Evolutionary conservation across 2,329 filamentous ascomycete genomes (phyloP).

Genomic region (Exophiala aquamarina): DNA sequence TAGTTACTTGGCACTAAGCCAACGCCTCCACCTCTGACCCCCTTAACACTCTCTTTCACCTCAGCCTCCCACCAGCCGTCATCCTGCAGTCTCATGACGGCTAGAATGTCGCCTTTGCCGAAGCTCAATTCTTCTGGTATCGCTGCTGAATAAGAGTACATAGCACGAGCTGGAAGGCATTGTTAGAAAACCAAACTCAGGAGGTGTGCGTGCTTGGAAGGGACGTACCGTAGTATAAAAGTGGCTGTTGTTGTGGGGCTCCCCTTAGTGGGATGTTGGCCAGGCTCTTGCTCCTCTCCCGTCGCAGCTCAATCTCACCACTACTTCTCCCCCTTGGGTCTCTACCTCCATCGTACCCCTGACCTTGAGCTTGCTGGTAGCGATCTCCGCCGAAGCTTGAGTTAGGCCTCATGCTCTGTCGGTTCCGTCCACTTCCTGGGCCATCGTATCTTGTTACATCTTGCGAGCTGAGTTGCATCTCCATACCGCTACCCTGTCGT

Average conservation of each 20-base stretch:
- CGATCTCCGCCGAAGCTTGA: conserved; percentile 54
- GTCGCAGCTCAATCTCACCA: conserved; percentile 27
- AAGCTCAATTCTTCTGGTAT: conserved; percentile 96
- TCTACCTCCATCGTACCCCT: conserved; percentile 20
- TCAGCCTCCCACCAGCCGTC: conserved; percentile 99
- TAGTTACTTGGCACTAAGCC: conserved; percentile 69
- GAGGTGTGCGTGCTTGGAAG: neutral
- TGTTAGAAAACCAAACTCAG: conserved; percentile 23
- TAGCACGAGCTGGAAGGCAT: conserved; percentile 68
- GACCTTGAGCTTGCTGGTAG: conserved; percentile 27
- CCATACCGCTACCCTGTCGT: conserved; percentile 53
- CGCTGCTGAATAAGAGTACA: conserved; percentile 91
- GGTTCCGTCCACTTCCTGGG: conserved; percentile 36
- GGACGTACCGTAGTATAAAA: conserved; percentile 91
- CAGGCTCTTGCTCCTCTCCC: conserved; percentile 76
- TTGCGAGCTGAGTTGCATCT: conserved; percentile 63
- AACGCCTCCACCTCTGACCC: conserved; percentile 48
- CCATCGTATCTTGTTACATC: conserved; percentile 57
- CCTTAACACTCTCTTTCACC: conserved; percentile 63
- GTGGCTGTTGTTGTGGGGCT: conserved; percentile 13
- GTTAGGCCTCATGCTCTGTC: conserved; percentile 55
- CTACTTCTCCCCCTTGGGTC: conserved; percentile 42
- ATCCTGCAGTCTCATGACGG: conserved; percentile 86
- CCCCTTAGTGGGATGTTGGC: conserved; percentile 57
- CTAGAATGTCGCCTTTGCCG: conserved; percentile 85